These are phyloP conservation scores for Xylariaceae sp. DNA, from an alignment of 2,329 filamentous ascomycete species.

Conservation along the genomic window DNA sequence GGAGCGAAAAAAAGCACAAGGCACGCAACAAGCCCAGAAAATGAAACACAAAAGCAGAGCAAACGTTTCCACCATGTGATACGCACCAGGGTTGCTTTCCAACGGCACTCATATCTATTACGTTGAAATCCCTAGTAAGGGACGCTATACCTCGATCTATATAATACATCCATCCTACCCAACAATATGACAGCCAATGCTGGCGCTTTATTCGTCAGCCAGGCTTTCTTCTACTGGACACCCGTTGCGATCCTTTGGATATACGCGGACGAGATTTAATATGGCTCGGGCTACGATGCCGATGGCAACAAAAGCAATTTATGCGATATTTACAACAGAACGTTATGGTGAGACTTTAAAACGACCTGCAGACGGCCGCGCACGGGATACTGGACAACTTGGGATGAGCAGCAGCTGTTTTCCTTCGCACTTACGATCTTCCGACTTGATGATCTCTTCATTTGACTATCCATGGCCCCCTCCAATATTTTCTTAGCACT, in stretches of 20 bases:
- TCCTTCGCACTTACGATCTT: background rate
- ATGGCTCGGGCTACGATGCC: too few species aligned
- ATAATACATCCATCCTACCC: background rate
- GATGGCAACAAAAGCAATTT: too few species aligned
- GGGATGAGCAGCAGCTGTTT: background rate
- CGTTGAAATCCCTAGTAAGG: slow-evolving; percentile 11
- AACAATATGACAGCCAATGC: too few species aligned
- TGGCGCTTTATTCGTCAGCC: too few species aligned
- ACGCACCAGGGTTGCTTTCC: slow-evolving; percentile 10
- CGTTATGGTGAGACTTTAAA: too few species aligned
- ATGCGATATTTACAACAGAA: too few species aligned
- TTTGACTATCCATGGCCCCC: background rate
- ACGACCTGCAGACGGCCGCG: too few species aligned
- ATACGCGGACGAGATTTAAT: too few species aligned
- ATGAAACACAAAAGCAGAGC: slow-evolving; percentile 12
- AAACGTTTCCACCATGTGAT: slow-evolving; percentile 5
- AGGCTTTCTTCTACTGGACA: too few species aligned
- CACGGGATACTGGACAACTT: background rate
- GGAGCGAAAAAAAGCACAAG: slow-evolving; percentile 41
- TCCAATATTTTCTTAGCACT: background rate
- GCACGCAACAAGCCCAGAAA: slow-evolving; percentile 25
- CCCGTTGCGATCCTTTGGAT: too few species aligned
- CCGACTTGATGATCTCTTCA: background rate
- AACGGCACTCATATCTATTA: slow-evolving; percentile 16
- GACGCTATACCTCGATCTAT: slow-evolving; percentile 4